These are phyloP conservation scores for Saccharomyces eubayanus DNA, from an alignment of 805 yeast genomes.

Conservation along the genomic window DNA sequence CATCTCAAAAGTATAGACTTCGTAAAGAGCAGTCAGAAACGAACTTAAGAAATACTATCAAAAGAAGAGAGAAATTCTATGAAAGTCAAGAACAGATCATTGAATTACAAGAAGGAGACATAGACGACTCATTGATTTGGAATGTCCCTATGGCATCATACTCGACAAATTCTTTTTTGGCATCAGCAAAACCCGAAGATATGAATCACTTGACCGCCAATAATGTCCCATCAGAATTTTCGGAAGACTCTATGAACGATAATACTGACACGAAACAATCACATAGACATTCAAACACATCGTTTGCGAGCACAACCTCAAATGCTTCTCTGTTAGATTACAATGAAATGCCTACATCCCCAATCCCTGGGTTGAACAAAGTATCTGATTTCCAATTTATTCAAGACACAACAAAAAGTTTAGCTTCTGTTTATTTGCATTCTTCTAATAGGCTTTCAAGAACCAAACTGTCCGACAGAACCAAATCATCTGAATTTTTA, in stretches of 20 bases:
- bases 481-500: slow-evolving; percentile 29
- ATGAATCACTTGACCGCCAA: neutral
- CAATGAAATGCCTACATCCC: slow-evolving; percentile 38
- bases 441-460: slow-evolving; percentile 32
- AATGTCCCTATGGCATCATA: slow-evolving; percentile 45
- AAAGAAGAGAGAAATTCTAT: slow-evolving; percentile 33
- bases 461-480: slow-evolving; percentile 33
- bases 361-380: slow-evolving; percentile 38
- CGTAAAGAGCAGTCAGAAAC: slow-evolving; percentile 33
- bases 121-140: slow-evolving; percentile 39
- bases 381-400: slow-evolving; percentile 27
- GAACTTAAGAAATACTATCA: slow-evolving; percentile 28
- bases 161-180: slow-evolving; percentile 25
- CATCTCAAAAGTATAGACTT: slow-evolving; percentile 36
- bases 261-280: neutral
- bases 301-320: slow-evolving; percentile 9
- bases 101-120: slow-evolving; percentile 26
- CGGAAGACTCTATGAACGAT: neutral
- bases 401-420: slow-evolving; percentile 32
- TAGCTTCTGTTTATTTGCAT: slow-evolving; percentile 36
- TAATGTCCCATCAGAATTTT: neutral
- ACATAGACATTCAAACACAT: neutral
- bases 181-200: slow-evolving; percentile 5
- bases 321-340: slow-evolving; percentile 25
- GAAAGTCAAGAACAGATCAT: slow-evolving; percentile 27